A percentile compares a stretch with the other conserved stretches of the same genome.
Conservation (phyloP, 1,139 yeast species). For the Geotrichum fermentans region DNA sequence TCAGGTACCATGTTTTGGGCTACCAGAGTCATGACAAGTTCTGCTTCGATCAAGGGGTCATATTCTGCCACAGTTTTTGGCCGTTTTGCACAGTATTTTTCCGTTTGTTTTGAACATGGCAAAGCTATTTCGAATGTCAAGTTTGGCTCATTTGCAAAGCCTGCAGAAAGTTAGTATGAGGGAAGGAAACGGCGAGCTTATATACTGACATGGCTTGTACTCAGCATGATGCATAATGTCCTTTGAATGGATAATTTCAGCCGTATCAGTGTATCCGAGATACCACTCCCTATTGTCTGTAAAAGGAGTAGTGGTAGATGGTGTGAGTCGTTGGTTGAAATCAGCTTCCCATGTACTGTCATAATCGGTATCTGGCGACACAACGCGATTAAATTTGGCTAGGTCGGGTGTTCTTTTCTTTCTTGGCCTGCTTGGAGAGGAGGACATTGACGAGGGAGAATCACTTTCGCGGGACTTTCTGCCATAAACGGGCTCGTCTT, state of each 20-base stretch:
- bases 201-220: constrained; percentile 11
- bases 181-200: neutral
- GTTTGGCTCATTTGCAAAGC: constrained; percentile 11
- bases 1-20: constrained; percentile 46
- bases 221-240: constrained; percentile 6
- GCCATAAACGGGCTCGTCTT: neutral
- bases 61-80: constrained; percentile 43
- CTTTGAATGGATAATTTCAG: constrained; percentile 14
- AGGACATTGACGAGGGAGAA: neutral
- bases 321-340: constrained; percentile 2
- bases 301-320: constrained; percentile 1
- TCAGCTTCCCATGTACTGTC: constrained; percentile 14
- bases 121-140: constrained; percentile 13
- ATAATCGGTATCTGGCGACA: constrained; percentile 8
- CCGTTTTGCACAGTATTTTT: constrained; percentile 12
- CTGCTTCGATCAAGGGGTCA: constrained; percentile 71
- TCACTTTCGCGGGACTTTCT: neutral
- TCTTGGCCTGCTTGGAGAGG: no score
- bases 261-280: neutral
- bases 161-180: neutral
- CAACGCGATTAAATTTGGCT: constrained; percentile 11
- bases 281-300: constrained; percentile 7
- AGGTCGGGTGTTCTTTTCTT: constrained; percentile 12
- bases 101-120: constrained; percentile 13
- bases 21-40: constrained; percentile 49